Evolutionary conservation across 1,284 basidiomycete genomes (phyloP).

Genomic region (Naganishia sp.): DNA sequence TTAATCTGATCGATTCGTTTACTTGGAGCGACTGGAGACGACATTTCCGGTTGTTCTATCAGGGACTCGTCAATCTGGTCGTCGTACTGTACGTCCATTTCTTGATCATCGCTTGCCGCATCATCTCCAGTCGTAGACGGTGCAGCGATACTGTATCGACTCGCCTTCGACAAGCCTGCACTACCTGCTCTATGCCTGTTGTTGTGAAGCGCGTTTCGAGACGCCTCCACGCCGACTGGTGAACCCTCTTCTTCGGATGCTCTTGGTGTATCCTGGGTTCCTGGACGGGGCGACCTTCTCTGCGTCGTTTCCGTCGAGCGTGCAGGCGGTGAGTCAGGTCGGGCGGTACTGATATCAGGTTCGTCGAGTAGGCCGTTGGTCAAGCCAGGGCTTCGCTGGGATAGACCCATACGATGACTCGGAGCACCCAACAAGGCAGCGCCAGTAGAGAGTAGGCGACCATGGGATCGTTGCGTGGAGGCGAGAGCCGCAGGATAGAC

Average conservation of each 20-base stretch:
- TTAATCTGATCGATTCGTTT: slow-evolving; percentile 32
- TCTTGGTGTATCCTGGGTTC: not conserved
- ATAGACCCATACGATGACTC: slow-evolving; percentile 1
- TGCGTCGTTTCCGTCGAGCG: not conserved
- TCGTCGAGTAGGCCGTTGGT: slow-evolving; percentile 3
- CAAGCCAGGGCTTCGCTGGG: not conserved
- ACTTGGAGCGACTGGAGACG: slow-evolving; percentile 25
- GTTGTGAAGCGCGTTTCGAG: not conserved
- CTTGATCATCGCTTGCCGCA: slow-evolving; percentile 4
- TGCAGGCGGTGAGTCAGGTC: slow-evolving; percentile 1
- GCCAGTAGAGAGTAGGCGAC: not conserved
- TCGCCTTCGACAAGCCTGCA: slow-evolving; percentile 17
- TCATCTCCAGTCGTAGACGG: slow-evolving; percentile 8
- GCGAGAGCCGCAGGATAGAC: slow-evolving; percentile 22
- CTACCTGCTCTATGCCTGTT: slow-evolving; percentile 9
- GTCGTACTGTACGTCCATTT: slow-evolving; percentile 18
- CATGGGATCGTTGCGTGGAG: slow-evolving; percentile 7
- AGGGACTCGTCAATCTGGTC: slow-evolving; percentile 20
- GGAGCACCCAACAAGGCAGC: not conserved
- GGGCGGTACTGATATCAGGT: not conserved
- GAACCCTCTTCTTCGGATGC: not conserved
- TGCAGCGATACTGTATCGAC: slow-evolving; percentile 18
- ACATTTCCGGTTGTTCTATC: slow-evolving; percentile 22
- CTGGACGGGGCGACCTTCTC: slow-evolving; percentile 5
- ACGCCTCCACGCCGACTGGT: not conserved